Conservation (phyloP, 495 filamentous ascomycete genomes). For the Cladorrhinum samala region DNA sequence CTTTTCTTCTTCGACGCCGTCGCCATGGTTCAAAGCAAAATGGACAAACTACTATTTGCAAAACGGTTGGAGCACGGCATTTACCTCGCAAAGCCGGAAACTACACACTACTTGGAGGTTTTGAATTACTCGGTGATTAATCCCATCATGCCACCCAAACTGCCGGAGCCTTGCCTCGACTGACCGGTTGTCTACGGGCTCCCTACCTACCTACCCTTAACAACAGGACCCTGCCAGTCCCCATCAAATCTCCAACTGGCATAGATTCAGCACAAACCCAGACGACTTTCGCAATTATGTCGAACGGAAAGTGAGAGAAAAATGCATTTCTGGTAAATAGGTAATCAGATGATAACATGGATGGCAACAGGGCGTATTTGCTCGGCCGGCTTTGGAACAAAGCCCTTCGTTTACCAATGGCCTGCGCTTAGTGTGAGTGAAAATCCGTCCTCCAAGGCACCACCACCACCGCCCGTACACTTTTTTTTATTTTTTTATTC, state of each 20-base stretch:
- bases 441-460: background rate
- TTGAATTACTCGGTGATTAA: background rate
- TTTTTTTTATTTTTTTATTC: background rate
- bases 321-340: background rate
- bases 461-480: background rate
- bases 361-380: background rate
- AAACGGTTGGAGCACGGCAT: too few relatives aligned
- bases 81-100: too few relatives aligned
- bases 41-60: too few relatives aligned
- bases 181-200: too few relatives aligned
- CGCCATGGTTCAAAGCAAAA: too few relatives aligned
- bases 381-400: background rate
- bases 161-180: background rate
- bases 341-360: background rate
- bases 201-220: too few relatives aligned
- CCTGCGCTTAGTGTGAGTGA: background rate
- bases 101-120: background rate
- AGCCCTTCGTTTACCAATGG: background rate
- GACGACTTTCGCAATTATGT: background rate
- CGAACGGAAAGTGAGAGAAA: background rate
- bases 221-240: too few relatives aligned
- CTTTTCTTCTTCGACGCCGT: too few relatives aligned
- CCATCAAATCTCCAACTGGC: background rate
- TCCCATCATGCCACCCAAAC: background rate
- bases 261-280: background rate